Percentiles rank a stretch among this genome's conserved stretches.
Conservation (phyloP, 768 basidiomycete species). For the Strobilomyces echinocephalus region DNA sequence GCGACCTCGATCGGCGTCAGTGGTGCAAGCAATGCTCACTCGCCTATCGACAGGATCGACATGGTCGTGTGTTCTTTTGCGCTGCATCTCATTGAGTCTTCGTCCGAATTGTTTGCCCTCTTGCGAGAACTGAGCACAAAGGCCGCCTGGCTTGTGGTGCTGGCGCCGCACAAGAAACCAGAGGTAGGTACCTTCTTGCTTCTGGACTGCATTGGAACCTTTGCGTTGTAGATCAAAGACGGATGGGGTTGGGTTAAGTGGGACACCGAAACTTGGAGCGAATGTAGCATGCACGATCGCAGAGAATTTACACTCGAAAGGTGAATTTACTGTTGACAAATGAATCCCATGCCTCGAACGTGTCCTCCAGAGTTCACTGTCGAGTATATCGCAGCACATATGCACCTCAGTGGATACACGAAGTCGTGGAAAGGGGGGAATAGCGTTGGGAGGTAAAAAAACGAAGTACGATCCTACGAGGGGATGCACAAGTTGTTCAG, state of each 20-base stretch:
- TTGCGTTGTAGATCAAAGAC: slow-evolving; percentile 47
- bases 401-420: background rate
- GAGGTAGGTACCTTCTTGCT: slow-evolving; percentile 41
- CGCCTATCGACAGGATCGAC: slow-evolving; percentile 36
- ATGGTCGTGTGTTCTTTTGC: slow-evolving; percentile 73
- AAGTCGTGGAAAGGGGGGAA: slow-evolving; percentile 5
- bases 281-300: slow-evolving; percentile 37
- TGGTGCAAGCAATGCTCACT: background rate
- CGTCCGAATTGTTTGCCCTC: slow-evolving; percentile 60
- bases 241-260: slow-evolving; percentile 67
- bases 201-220: background rate
- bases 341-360: background rate
- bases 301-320: slow-evolving; percentile 46
- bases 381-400: slow-evolving; percentile 28
- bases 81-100: slow-evolving; percentile 58
- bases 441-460: background rate
- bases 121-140: slow-evolving; percentile 61
- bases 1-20: slow-evolving; percentile 7
- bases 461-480: background rate
- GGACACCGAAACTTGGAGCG: slow-evolving; percentile 47
- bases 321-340: slow-evolving; percentile 20
- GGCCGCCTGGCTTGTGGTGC: slow-evolving; percentile 58
- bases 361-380: slow-evolving; percentile 23
- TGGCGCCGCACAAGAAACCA: slow-evolving; percentile 75
- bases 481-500: background rate